Evolutionary conservation across 1,284 basidiomycete genomes (phyloP), one percentile per base, ranked within the genome.

Genomic region (Malassezia equina): DNA sequence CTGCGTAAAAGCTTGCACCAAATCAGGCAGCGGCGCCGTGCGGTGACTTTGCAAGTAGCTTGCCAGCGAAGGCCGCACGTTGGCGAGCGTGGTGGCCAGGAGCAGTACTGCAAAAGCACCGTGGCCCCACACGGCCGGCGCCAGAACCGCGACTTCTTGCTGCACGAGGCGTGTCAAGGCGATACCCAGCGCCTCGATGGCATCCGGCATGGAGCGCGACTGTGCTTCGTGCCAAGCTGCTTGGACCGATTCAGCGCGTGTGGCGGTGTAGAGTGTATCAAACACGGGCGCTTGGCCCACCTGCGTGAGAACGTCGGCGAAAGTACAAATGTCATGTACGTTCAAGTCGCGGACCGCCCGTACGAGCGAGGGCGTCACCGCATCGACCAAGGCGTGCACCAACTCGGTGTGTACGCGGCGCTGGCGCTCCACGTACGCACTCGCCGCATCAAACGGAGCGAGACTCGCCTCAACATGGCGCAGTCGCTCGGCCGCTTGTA

Each of bases 401-500:
- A 57, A 36, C 9, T 27, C 27, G 12, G 36, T 39, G 23, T 47
- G 43, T 15, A 57, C 24, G n/a, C 17, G 11, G 23, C 29, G 27
- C 7, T 44, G 50, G 17, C 49, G 23, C 3, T 50, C 39, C n/a
- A 57, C 55, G 19, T 57, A 49, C 21, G 39, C 49, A 24, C 45
- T 48, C 4, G 41, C 11, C 5, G 31, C 46, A n/a, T 49, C 57
- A 33, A 94, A 95, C 33, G 90, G 85, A 28, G 85, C 81, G 81
- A 95, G 86, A 60, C 85, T 86, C 69, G 83, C 83, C 62, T 79
- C 83, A 1, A 91, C 90, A 66, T 93, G 90, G 0, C 84, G 85
- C 9, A 96, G 77, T 55, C 91, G 79, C 62, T 86, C 85, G 17
- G 89, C 90, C 0, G 91, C 91, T 69, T 88, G 89, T 42, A 81